phyloP scores from a whole-genome alignment of 805 yeast species.

The Starmera dryadoides region DNA sequence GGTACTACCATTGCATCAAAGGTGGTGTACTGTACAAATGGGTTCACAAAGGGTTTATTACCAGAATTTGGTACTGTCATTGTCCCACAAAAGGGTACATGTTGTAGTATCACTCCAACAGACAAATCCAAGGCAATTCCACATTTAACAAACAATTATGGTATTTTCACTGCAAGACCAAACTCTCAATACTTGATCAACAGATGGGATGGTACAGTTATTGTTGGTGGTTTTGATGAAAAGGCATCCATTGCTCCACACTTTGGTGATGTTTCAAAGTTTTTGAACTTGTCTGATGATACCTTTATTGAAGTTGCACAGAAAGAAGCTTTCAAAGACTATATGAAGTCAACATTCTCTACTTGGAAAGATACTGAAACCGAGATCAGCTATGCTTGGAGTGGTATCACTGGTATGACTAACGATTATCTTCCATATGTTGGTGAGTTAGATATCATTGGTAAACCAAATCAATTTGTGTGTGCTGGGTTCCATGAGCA shows the following conservation, averaged over 20 bases:
- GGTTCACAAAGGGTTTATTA: slow-evolving; percentile 30
- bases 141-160: slow-evolving; percentile 29
- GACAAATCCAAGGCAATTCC: slow-evolving; percentile 19
- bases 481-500: slow-evolving; percentile 45
- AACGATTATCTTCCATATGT: slow-evolving; percentile 34
- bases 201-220: slow-evolving; percentile 30
- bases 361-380: slow-evolving; percentile 25
- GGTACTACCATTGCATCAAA: slow-evolving; percentile 25
- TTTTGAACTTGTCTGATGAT: slow-evolving; percentile 29
- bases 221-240: slow-evolving; percentile 26
- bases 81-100: slow-evolving; percentile 28
- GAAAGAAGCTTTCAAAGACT: slow-evolving; percentile 18
- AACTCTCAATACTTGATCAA: slow-evolving; percentile 29
- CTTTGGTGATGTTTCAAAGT: slow-evolving; percentile 9
- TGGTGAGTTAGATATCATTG: slow-evolving; percentile 27
- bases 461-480: slow-evolving; percentile 25
- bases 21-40: slow-evolving; percentile 23
- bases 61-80: slow-evolving; percentile 21
- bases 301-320: slow-evolving; percentile 20
- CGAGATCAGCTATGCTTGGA: slow-evolving; percentile 27
- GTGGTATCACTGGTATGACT: slow-evolving; percentile 41
- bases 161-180: slow-evolving; percentile 19
- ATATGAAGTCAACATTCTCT: slow-evolving; percentile 24
- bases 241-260: slow-evolving; percentile 5
- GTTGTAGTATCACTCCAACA: slow-evolving; percentile 22